Base-by-base conservation (phyloP, 2,329 filamentous ascomycete species). In the Aspergillus tamarii region DNA sequence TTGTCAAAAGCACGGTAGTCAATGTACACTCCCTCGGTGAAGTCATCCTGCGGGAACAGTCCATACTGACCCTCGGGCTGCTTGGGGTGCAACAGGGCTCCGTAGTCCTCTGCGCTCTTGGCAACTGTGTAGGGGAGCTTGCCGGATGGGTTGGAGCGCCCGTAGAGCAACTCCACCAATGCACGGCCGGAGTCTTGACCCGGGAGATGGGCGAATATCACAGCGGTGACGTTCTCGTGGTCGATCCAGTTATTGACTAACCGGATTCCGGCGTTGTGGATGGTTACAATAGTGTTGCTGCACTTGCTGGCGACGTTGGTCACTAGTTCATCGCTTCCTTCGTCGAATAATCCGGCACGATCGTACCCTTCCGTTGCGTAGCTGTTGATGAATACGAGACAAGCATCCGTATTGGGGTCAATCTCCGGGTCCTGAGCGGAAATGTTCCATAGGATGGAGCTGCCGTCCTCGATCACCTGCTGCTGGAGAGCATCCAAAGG, bases 181-280 rank as follows among this genome's bases (percentile, higher is more conserved):
- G 86, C 84, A 1, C 78, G 76, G 0, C 89, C 89, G 1, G 84
- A 85, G 61, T 89, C 86, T 69, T 91, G 87, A 0, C 89, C 89
- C 0, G 88, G 88, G 0, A 90, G 78, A 69, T 90, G 88, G 5
- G 86, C 88, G 67, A 87, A 87, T 0, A 91, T 80, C 19, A 91
- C 78, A 1, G 84, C 87, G 0, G 87, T 90, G 39, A 91, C 83
- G 65, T 91, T 90, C 9, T 82, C 78, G 63, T 91, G 83, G 56
- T 90, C 84, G 64, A 87, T 80, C 79, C 87, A 91, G 1, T 79
- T 77, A 16, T 68, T 65, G 0, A 90, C 84, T 0, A 88, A 74
- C 1, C 88, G 82, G 11, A 84, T 80, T 0, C 88, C 88, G 1
- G 87, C 87, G 48, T 89, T 90, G 74, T 91, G 88, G 6, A 90